Percentiles rank a stretch among this genome's conserved stretches.
Conservation (phyloP, 2,329 filamentous ascomycete genomes). For the Clonostachys solani region DNA sequence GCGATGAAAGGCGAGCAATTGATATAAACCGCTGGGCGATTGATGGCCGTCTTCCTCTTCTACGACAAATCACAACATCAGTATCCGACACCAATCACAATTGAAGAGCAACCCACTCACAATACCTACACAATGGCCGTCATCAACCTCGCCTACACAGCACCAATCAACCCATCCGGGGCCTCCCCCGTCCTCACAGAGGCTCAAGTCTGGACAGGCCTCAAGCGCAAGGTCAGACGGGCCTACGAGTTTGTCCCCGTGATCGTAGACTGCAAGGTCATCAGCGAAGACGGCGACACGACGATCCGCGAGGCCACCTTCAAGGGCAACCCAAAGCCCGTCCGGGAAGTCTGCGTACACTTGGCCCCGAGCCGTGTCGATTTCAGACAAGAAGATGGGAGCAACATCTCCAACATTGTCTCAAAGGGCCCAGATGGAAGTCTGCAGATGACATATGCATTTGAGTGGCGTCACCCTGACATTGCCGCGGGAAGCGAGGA, state of each 20-base stretch:
- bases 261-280: conserved; percentile 22
- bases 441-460: conserved; percentile 26
- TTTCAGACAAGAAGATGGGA: conserved; percentile 28
- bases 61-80: too few species aligned
- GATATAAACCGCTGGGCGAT: too few species aligned
- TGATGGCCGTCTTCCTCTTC: too few species aligned
- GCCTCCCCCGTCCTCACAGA: conserved; percentile 17
- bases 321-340: conserved; percentile 5
- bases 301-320: conserved; percentile 23
- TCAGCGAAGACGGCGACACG: conserved; percentile 18
- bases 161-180: conserved; percentile 26
- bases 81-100: too few species aligned
- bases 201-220: conserved; percentile 26
- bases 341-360: conserved; percentile 22
- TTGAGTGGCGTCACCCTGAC: conserved; percentile 25
- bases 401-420: conserved; percentile 24
- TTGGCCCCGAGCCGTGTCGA: conserved; percentile 23
- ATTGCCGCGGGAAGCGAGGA: conserved; percentile 17
- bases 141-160: conserved; percentile 23
- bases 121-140: conserved; percentile 20
- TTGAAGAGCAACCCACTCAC: too few species aligned
- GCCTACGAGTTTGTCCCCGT: conserved; percentile 29
- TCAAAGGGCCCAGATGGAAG: conserved; percentile 18
- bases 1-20: too few species aligned
- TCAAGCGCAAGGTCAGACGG: conserved; percentile 25